A percentile compares a stretch with the other conserved stretches of the same genome.
Evolutionary conservation across 1,284 basidiomycete genomes (phyloP).

Genomic region (Veloporphyrellus conicus): DNA sequence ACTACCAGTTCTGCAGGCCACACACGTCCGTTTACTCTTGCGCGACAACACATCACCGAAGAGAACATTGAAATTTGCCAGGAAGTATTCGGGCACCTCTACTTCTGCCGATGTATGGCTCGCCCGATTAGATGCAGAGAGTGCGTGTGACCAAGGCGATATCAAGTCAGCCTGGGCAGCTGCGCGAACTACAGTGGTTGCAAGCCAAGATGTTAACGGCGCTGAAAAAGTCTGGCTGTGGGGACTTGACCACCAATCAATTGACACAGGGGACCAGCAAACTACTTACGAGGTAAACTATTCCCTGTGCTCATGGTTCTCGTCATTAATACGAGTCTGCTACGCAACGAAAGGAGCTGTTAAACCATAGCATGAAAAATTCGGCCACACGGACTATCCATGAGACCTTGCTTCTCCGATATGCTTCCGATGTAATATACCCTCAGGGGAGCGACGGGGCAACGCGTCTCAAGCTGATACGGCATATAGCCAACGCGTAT

Average conservation of each 20-base stretch:
- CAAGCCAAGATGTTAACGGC: constrained; percentile 21
- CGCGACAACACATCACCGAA: constrained; percentile 29
- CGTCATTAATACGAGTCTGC: constrained; percentile 11
- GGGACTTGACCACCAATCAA: constrained; percentile 38
- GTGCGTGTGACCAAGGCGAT: constrained; percentile 29
- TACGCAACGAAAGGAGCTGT: constrained; percentile 35
- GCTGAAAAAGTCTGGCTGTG: constrained; percentile 48
- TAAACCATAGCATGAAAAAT: constrained; percentile 48
- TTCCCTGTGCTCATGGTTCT: constrained; percentile 1
- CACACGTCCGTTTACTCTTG: constrained; percentile 47
- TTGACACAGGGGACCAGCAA: constrained; percentile 22
- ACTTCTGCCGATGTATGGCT: constrained; percentile 47
- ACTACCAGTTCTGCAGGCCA: constrained; percentile 41
- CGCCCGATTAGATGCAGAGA: constrained; percentile 47
- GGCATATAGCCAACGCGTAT: constrained; percentile 41
- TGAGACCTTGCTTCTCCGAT: constrained; percentile 46
- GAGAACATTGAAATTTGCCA: constrained; percentile 41
- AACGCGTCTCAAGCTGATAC: constrained; percentile 36
- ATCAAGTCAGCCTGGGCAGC: constrained; percentile 38
- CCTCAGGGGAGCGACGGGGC: constrained; percentile 15
- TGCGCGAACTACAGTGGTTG: constrained; percentile 39
- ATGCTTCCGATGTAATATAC: constrained; percentile 36
- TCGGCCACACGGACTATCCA: constrained; percentile 42
- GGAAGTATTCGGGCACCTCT: constrained; percentile 40
- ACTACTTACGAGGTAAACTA: constrained; percentile 39